These are phyloP conservation scores for Vitis amurensis DNA, from an alignment of 164 flowering plant genomes.

Conservation along the genomic window DNA sequence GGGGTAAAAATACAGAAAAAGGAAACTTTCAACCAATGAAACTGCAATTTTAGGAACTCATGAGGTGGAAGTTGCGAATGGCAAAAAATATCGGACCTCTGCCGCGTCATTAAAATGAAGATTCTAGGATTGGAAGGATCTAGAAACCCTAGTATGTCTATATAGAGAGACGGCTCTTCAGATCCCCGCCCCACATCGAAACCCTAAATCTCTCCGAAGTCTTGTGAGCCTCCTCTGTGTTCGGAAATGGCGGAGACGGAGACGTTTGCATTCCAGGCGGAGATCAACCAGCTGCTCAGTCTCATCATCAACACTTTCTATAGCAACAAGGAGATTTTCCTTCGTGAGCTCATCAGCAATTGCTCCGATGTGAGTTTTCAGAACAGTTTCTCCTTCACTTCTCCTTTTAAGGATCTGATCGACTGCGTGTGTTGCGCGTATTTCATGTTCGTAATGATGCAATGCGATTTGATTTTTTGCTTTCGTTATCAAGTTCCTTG, in stretches of 20 bases:
- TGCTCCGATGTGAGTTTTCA: neutral
- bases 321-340: conserved; percentile 12
- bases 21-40: no score
- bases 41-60: neutral
- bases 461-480: no score
- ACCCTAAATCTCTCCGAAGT: no score
- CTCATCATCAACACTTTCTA: neutral
- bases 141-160: neutral
- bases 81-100: neutral
- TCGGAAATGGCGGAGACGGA: conserved; percentile 1
- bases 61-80: neutral
- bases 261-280: conserved; percentile 9
- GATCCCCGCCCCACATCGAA: no score
- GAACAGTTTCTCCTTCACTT: neutral
- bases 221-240: no score
- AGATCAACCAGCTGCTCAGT: conserved; percentile 8
- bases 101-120: neutral
- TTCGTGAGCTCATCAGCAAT: conserved; percentile 5
- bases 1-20: no score
- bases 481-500: no score
- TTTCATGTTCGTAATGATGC: no score
- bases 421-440: no score
- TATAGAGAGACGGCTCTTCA: neutral
- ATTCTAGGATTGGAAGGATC: neutral
- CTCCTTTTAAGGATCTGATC: neutral